Evolutionary conservation across 73 alveolate species (phyloP).

Genomic region (Breviolum minutum): DNA sequence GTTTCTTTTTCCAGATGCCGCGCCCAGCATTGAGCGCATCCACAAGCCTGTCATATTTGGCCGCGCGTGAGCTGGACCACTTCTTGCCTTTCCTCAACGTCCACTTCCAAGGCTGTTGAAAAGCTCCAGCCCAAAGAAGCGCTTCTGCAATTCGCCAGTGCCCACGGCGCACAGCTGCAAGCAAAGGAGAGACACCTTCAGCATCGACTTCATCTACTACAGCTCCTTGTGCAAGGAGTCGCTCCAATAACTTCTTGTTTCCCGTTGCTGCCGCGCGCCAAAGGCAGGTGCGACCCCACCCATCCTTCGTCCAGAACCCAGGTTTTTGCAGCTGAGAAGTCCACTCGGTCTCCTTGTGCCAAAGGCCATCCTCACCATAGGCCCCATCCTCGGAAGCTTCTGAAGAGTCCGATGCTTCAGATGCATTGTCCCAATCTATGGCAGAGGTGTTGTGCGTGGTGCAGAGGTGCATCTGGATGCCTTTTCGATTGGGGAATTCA

Average conservation of each 20-base stretch:
- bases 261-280: slow-evolving; percentile 71
- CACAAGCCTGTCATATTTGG: slow-evolving; percentile 80
- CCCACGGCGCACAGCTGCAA: slow-evolving; percentile 58
- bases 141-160: slow-evolving; percentile 17
- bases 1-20: neutral
- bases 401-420: slow-evolving; percentile 39
- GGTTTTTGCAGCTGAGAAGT: neutral
- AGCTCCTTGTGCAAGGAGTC: slow-evolving; percentile 29
- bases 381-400: slow-evolving; percentile 59
- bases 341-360: slow-evolving; percentile 28
- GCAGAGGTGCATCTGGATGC: slow-evolving; percentile 24
- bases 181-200: slow-evolving; percentile 73
- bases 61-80: slow-evolving; percentile 24
- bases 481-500: slow-evolving; percentile 52
- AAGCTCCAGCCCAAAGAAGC: slow-evolving; percentile 50
- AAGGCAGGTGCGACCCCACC: slow-evolving; percentile 11
- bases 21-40: slow-evolving; percentile 60
- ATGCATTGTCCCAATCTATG: slow-evolving; percentile 70
- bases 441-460: neutral
- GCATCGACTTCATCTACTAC: slow-evolving; percentile 25
- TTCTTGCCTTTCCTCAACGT: slow-evolving; percentile 37
- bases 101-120: slow-evolving; percentile 44
- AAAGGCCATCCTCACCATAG: slow-evolving; percentile 58
- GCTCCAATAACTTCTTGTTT: neutral
- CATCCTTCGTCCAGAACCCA: slow-evolving; percentile 15